Conservation (phyloP, 805 yeast species). For the Kodamaea kaohsiungensis region DNA sequence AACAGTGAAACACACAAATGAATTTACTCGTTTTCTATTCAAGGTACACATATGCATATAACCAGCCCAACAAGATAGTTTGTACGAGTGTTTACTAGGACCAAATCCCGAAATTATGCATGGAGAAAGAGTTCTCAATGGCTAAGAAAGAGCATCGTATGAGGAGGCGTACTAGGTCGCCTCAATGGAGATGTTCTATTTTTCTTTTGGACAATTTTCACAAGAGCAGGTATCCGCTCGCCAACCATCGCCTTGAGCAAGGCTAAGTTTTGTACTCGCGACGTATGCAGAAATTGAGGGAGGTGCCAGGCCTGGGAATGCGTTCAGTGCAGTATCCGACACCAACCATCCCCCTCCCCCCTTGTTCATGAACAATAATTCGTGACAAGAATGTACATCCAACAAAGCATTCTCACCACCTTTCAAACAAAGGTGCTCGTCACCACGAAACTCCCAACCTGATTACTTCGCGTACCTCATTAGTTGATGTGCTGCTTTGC, state of each 20-base stretch:
- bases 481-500: not conserved
- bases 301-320: not conserved
- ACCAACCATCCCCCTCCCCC: not conserved
- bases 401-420: not conserved
- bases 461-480: not conserved
- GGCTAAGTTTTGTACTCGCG: not conserved
- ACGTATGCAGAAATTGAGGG: not conserved
- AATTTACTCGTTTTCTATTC: not conserved
- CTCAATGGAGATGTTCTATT: not conserved
- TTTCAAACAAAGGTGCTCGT: not conserved
- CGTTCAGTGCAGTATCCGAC: not conserved
- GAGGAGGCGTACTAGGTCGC: constrained; percentile 2
- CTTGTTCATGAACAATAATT: not conserved
- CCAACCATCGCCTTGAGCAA: not conserved
- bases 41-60: not conserved
- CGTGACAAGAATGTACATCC: not conserved
- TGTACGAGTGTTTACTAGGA: not conserved
- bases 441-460: not conserved
- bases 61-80: not conserved
- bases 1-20: not conserved
- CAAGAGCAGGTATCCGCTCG: constrained; percentile 1
- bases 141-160: not conserved
- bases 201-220: not conserved
- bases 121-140: no score
- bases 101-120: not conserved